Evolutionary conservation across 306 rosid species (phyloP), one percentile per base, ranked within the genome.

Genomic region (Castanea crenata): DNA sequence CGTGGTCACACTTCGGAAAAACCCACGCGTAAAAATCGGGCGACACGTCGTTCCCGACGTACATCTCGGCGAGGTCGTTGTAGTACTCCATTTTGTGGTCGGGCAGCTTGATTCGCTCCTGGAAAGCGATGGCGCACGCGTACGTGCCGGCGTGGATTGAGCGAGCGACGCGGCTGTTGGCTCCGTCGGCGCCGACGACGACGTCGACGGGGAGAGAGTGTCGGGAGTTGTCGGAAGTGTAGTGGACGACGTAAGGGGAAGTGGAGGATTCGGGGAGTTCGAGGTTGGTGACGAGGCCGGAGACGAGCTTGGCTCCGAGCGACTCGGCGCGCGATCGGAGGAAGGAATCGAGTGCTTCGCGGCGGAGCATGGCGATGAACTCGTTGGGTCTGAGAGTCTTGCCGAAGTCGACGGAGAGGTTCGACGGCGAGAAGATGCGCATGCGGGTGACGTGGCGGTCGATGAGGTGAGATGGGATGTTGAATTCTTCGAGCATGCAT

Each of bases 11-110:
- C 20, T 92, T 94, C 2, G 97, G 98, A 32, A 94, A 94, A 1
- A 94, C 98, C 98, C 98, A 94, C 16, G 81, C 97, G 85, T 94
- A 94, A 72, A 91, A 94, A 69, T 94, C 98, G 4, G 98, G 97
- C n/a, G 97, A 94, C 13, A 92, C 97, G 81, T 94, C 98, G 64
- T 77, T 69, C 0, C 98, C 97, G 0, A 94, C 76, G 77, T 92
- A 94, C 94, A 92, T 89, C 86, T 92, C 97, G 23, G 97, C 98
- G 55, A 91, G 90, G 79, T 94, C 80, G 71, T 86, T 78, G 62
- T 92, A 94, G 35, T 92, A 85, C 55, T 64, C 77, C 98, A 94
- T 94, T 89, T 91, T 94, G 64, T 92, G 90, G 82, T 88, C 90
- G 2, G 97, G 87, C 5, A 92, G 59, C 81, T 78, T 89, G 89